Percentiles rank a stretch among this genome's conserved stretches.
These are phyloP conservation scores for Colletotrichum sp. DNA, from an alignment of 2,329 filamentous ascomycete genomes.

Conservation along the genomic window DNA sequence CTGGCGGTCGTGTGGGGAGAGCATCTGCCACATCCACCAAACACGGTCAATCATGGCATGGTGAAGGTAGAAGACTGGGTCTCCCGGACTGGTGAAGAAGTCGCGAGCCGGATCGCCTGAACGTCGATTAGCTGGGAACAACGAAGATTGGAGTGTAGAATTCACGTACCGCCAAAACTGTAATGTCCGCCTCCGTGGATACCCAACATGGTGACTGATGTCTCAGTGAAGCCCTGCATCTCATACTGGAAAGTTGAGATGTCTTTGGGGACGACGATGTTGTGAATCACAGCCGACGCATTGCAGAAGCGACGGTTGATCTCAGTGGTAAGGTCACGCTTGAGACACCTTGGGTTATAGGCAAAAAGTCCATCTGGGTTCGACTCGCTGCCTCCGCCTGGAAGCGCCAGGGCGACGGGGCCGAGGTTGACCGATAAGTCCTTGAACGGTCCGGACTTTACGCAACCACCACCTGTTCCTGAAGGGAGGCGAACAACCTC, in stretches of 20 bases:
- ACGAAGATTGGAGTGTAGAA: neutral
- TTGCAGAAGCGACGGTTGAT: constrained; percentile 30
- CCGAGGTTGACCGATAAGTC: constrained; percentile 45
- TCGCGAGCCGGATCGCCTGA: constrained; percentile 46
- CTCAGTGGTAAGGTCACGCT: constrained; percentile 34
- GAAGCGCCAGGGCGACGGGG: constrained; percentile 33
- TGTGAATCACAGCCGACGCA: constrained; percentile 33
- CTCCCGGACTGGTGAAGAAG: constrained; percentile 35
- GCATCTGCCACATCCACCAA: constrained; percentile 30
- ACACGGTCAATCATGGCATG: constrained; percentile 30
- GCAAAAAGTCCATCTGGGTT: constrained; percentile 29
- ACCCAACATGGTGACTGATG: constrained; percentile 31
- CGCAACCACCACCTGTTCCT: constrained; percentile 60
- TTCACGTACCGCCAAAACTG: constrained; percentile 38
- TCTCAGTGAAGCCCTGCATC: constrained; percentile 42
- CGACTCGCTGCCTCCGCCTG: constrained; percentile 24
- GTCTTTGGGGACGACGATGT: constrained; percentile 39
- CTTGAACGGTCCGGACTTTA: constrained; percentile 54
- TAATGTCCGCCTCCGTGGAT: constrained; percentile 19
- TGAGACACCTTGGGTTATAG: constrained; percentile 50
- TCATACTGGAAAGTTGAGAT: constrained; percentile 48
- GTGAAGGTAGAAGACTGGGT: constrained; percentile 37
- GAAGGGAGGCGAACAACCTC: constrained; percentile 40
- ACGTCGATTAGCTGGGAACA: neutral
- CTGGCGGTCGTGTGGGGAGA: constrained; percentile 28